Conservation (phyloP, 257 asterid species). For the Solanum sitiens region DNA sequence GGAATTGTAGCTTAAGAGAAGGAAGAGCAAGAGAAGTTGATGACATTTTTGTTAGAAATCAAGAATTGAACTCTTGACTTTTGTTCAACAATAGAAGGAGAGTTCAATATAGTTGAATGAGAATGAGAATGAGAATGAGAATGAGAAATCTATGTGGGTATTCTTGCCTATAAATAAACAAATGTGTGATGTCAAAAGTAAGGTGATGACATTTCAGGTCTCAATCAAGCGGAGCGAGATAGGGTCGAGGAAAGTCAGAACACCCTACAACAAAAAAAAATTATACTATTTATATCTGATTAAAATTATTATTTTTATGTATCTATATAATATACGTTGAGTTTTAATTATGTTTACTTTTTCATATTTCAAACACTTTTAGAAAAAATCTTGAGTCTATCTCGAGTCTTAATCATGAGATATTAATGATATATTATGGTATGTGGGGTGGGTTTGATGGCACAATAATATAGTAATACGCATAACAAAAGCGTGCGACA, state of each 20-base stretch:
- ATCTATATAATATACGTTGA: too few species aligned
- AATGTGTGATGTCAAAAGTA: neutral
- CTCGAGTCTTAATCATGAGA: neutral
- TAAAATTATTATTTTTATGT: too few species aligned
- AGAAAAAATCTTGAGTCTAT: rapidly evolving
- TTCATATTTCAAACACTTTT: too few species aligned
- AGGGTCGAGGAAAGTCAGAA: too few species aligned
- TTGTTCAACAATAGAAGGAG: neutral
- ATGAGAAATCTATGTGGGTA: neutral
- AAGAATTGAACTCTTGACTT: neutral
- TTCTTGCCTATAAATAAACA: neutral
- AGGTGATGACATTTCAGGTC: neutral
- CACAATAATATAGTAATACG: neutral
- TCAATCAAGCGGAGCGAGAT: neutral
- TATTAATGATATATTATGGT: neutral
- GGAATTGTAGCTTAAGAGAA: slow-evolving; percentile 14
- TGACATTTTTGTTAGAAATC: slow-evolving; percentile 11
- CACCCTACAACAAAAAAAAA: too few species aligned
- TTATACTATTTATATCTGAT: rapidly evolving
- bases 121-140: neutral
- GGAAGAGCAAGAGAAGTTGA: slow-evolving; percentile 21
- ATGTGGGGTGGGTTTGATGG: neutral
- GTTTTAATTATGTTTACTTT: too few species aligned
- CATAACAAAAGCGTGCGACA: neutral
- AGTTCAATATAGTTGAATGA: neutral